A percentile compares a stretch with the other conserved stretches of the same genome.
These are phyloP conservation scores for Ceraceosorus guamensis DNA, from an alignment of 1,284 basidiomycete genomes.

Conservation along the genomic window DNA sequence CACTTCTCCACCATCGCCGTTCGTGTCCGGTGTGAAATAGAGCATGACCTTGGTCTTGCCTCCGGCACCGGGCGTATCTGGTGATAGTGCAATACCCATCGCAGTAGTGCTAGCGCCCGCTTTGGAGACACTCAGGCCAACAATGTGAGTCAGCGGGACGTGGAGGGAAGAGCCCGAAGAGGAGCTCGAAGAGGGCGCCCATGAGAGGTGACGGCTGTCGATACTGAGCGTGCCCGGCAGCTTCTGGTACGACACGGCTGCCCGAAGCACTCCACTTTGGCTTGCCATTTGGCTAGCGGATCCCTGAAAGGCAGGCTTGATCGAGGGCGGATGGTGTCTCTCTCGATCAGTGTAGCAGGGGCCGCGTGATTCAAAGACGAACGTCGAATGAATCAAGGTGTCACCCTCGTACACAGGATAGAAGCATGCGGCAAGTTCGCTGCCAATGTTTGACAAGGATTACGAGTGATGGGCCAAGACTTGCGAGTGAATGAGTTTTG, in stretches of 20 bases:
- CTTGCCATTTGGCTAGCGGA: too few species aligned
- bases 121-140: constrained; percentile 11
- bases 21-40: neutral
- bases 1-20: neutral
- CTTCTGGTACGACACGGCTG: constrained; percentile 8
- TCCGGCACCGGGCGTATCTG: neutral
- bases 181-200: constrained; percentile 5
- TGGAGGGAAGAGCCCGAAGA: neutral
- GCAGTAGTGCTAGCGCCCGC: constrained; percentile 2
- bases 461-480: too few species aligned
- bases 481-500: too few species aligned
- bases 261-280: constrained; percentile 1
- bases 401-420: too few species aligned
- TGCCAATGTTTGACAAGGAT: too few species aligned
- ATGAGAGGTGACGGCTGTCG: neutral
- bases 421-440: too few species aligned
- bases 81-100: constrained; percentile 3
- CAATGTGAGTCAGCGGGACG: constrained; percentile 1
- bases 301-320: too few species aligned
- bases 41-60: constrained; percentile 1
- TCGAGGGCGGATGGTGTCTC: too few species aligned
- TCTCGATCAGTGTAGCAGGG: too few species aligned
- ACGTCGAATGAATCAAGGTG: too few species aligned
- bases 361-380: too few species aligned
- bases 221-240: constrained; percentile 10